phyloP scores from a whole-genome alignment of 306 rosid genomes.

The Prunus kanzakura region DNA sequence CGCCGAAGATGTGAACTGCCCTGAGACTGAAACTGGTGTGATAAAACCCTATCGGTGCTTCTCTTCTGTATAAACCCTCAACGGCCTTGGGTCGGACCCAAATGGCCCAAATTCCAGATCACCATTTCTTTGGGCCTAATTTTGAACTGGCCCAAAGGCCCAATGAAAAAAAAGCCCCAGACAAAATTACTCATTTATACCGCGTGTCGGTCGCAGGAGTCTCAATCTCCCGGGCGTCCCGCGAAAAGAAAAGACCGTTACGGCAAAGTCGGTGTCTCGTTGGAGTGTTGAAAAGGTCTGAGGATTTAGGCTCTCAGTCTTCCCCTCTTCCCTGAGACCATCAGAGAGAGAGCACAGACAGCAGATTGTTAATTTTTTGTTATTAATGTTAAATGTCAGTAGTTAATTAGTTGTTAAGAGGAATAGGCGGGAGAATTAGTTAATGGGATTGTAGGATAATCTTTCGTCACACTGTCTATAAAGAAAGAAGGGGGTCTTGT shows the following conservation, averaged over 20 bases:
- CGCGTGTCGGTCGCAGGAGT: neutral
- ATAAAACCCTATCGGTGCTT: no score
- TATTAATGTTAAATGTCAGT: neutral
- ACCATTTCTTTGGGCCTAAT: no score
- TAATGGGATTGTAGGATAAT: neutral
- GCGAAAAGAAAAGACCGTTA: constrained; percentile 17
- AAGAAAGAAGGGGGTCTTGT: no score
- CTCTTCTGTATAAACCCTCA: no score
- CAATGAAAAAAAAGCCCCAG: neutral
- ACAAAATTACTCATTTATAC: neutral
- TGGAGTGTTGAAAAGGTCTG: constrained; percentile 22
- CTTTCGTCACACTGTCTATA: no score
- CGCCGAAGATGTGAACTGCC: neutral
- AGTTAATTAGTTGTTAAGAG: neutral
- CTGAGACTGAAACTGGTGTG: no score
- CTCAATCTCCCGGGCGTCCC: neutral
- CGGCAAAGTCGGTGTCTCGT: constrained; percentile 18
- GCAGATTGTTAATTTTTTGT: neutral
- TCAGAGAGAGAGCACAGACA: neutral
- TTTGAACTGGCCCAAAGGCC: no score
- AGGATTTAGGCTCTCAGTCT: neutral
- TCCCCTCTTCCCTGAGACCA: no score
- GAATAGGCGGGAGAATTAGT: neutral
- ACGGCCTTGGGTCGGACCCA: no score
- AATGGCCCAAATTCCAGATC: no score